Conservation (phyloP, 257 asterid genomes). For the Euphrasia confusa region DNA sequence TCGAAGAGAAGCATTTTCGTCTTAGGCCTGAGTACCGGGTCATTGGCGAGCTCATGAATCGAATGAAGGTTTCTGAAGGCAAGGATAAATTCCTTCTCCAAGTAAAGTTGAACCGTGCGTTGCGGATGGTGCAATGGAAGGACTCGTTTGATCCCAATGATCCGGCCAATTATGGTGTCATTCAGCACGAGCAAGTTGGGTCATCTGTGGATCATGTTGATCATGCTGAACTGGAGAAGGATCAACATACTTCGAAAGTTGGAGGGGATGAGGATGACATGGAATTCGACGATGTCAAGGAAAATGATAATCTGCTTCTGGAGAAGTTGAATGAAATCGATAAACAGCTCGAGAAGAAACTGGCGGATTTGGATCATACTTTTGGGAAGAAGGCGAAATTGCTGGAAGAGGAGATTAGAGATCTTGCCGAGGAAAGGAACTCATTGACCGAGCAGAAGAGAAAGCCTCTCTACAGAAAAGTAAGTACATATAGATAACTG, state of each 20-base stretch:
- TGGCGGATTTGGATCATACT: constrained; percentile 77
- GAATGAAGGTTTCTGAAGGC: constrained; percentile 83
- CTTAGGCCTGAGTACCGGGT: constrained; percentile 81
- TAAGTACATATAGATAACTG: constrained; percentile 28
- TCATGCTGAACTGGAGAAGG: constrained; percentile 47
- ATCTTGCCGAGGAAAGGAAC: constrained; percentile 97
- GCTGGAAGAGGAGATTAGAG: constrained; percentile 86
- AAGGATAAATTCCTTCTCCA: constrained; percentile 85
- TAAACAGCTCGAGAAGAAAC: constrained; percentile 64
- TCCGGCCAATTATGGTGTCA: constrained; percentile 74
- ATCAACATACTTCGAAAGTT: constrained; percentile 38
- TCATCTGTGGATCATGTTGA: constrained; percentile 45
- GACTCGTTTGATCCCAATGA: constrained; percentile 82
- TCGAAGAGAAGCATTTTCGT: constrained; percentile 70
- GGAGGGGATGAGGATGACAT: constrained; percentile 43
- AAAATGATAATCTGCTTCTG: constrained; percentile 67
- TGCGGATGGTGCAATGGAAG: constrained; percentile 65
- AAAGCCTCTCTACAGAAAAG: constrained; percentile 80
- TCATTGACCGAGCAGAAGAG: constrained; percentile 80
- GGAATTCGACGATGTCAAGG: constrained; percentile 76
- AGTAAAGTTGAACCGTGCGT: constrained; percentile 79
- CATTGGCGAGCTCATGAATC: constrained; percentile 82
- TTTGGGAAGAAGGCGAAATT: constrained; percentile 84
- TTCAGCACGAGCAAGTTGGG: constrained; percentile 48
- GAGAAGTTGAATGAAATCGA: constrained; percentile 73